Base-by-base conservation (phyloP, 2,329 filamentous ascomycete species). In the Beauveria bassiana region DNA sequence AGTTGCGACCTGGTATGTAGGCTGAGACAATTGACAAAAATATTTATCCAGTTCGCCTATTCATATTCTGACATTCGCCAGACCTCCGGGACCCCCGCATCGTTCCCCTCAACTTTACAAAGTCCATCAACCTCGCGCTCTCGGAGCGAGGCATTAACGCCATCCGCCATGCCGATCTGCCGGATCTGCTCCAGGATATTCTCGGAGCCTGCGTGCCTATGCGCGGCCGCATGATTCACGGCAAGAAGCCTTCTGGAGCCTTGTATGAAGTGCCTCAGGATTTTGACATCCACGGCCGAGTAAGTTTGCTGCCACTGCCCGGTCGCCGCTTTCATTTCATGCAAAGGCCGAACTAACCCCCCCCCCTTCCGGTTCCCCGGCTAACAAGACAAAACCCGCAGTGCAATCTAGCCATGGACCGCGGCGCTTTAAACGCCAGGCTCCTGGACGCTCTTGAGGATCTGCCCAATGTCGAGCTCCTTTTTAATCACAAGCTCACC, bases 41-140 rank as follows among this genome's bases (percentile, higher is more conserved):
- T 31, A 3, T 31, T 51, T 14, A 3, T 20, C 14, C 16, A 22
- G 5, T 51, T 9, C 5, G 22, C 5, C 31, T 22, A 7, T 38
- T 57, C 38, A 31, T 34, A 55, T 59, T 55, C 50, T 62, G 61
- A 61, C 22, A 45, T 59, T 64, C 65, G 7, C 18, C 62, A 98
- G 95, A 99, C 77, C 86, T 98, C 54, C 87, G 95, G 46, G 87
- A 96, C 72, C 87, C 89, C 2, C 83, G 85, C 2, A 96, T 90
- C 0, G 86, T 87, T 34, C 93, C 93, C 3, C 81, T 98, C 64
- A 97, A 97, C 75, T 97, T 97, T 71, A 96, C 93, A 64, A 96
- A 92, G 73, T 98, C 95, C n/a, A 99, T 99, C 79, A 99, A 99
- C 71, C 78, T 99, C 61, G 93, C 95, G 24, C 80, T 99, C 1